phyloP scores from a whole-genome alignment of 2,329 filamentous ascomycete species.

The Trichothecium roseum region DNA sequence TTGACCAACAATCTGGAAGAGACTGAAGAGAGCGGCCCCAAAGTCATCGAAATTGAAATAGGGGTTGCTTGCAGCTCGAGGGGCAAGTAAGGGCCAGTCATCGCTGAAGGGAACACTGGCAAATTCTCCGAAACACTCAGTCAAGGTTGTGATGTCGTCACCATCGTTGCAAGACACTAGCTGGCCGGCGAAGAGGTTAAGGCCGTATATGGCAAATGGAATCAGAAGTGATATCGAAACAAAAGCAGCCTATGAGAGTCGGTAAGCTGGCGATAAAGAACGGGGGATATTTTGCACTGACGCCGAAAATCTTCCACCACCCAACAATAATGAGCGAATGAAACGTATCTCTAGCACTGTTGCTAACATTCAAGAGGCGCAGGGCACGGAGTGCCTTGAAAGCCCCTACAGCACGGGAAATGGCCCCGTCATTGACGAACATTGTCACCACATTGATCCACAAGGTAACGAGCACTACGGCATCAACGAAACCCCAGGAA shows the following conservation, averaged over 20 bases:
- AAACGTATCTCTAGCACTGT: conserved; percentile 91
- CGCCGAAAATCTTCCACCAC: conserved; percentile 85
- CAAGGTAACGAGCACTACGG: conserved; percentile 78
- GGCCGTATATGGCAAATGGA: conserved; percentile 90
- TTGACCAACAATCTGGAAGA: conserved; percentile 97
- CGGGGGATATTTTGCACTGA: conserved; percentile 28
- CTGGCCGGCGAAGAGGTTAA: conserved; percentile 84
- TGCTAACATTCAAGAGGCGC: conserved; percentile 86
- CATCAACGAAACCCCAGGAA: conserved; percentile 95
- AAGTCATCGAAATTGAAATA: conserved; percentile 95
- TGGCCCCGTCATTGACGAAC: conserved; percentile 68
- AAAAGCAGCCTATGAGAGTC: conserved; percentile 54
- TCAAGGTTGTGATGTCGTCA: conserved; percentile 46
- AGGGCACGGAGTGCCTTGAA: conserved; percentile 94
- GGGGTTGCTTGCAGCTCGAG: conserved; percentile 68
- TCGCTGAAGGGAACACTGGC: conserved; percentile 60
- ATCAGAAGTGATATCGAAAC: conserved; percentile 91
- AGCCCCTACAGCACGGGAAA: conserved; percentile 85
- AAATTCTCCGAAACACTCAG: conserved; percentile 79
- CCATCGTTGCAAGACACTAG: conserved; percentile 65
- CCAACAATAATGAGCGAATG: conserved; percentile 92
- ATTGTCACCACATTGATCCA: conserved; percentile 91
- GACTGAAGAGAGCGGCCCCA: conserved; percentile 83
- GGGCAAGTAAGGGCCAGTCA: conserved; percentile 72
- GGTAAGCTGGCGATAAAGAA: conserved; percentile 4